A percentile compares a stretch with the other conserved stretches of the same genome.
Evolutionary conservation across 352 stramenopile species (phyloP).

Genomic region (Phytophthora macrochlamydospora): DNA sequence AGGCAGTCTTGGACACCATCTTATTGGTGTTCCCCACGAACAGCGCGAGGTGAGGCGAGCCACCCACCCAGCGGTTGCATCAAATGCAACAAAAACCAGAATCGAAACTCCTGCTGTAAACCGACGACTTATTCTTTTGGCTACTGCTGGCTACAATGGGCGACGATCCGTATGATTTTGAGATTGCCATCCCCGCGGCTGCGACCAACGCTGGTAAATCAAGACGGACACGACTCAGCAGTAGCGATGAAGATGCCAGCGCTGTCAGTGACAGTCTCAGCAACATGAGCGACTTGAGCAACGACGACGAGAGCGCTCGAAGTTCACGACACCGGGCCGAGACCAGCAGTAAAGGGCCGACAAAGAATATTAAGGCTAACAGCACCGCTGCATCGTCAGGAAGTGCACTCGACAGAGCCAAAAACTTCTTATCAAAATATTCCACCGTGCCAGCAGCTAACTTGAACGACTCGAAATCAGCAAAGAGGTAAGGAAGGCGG

Average conservation of each 20-base stretch:
- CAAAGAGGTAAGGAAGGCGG: conserved; percentile 4
- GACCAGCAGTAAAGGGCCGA: neutral
- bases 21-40: too few relatives aligned
- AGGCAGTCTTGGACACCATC: too few relatives aligned
- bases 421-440: conserved; percentile 80
- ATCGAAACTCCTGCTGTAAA: too few relatives aligned
- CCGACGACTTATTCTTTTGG: too few relatives aligned
- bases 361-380: conserved; percentile 3
- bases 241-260: conserved; percentile 14
- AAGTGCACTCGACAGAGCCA: conserved; percentile 69
- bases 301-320: conserved; percentile 10
- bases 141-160: conserved; percentile 11
- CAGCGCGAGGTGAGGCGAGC: too few relatives aligned
- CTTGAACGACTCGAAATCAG: conserved; percentile 17
- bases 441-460: conserved; percentile 34
- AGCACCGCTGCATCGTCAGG: conserved; percentile 2
- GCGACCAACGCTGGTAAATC: conserved; percentile 7
- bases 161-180: conserved; percentile 53
- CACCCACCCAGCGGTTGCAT: too few relatives aligned
- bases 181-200: conserved; percentile 53
- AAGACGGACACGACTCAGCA: conserved; percentile 1
- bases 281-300: conserved; percentile 22
- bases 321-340: neutral
- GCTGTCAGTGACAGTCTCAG: conserved; percentile 23
- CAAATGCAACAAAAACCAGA: too few relatives aligned